These are phyloP conservation scores for Apiospora rasikravindrae DNA, from an alignment of 2,329 filamentous ascomycete genomes.

Conservation along the genomic window DNA sequence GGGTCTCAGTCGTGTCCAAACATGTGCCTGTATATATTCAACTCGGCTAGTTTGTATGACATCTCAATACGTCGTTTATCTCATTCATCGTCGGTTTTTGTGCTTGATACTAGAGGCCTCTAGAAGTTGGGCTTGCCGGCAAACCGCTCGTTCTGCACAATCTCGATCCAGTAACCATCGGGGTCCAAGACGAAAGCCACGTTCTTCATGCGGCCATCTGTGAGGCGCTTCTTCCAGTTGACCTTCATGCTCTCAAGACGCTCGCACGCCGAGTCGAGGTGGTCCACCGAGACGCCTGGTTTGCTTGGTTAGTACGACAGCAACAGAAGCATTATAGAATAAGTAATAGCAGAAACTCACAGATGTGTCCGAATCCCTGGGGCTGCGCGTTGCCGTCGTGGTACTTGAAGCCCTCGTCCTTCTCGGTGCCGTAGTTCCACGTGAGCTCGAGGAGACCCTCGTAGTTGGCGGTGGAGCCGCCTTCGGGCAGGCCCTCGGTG, in stretches of 20 bases:
- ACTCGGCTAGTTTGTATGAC: background rate
- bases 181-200: slow-evolving; percentile 91
- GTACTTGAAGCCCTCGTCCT: slow-evolving; percentile 82
- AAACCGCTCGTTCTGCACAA: slow-evolving; percentile 69
- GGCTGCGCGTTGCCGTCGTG: slow-evolving; percentile 92
- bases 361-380: slow-evolving; percentile 94
- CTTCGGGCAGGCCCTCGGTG: slow-evolving; percentile 56
- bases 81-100: background rate
- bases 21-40: background rate
- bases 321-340: background rate
- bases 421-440: slow-evolving; percentile 85
- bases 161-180: slow-evolving; percentile 82
- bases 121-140: slow-evolving; percentile 18
- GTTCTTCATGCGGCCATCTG: slow-evolving; percentile 91
- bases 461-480: slow-evolving; percentile 64
- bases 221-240: slow-evolving; percentile 94
- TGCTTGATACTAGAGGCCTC: background rate
- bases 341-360: slow-evolving; percentile 52
- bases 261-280: slow-evolving; percentile 84
- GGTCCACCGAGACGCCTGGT: slow-evolving; percentile 80
- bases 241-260: slow-evolving; percentile 83
- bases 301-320: background rate
- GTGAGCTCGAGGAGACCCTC: slow-evolving; percentile 92
- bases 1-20: background rate
- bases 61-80: background rate